Evolutionary conservation across 1,284 basidiomycete genomes (phyloP).

Genomic region (Rhodofomes roseus): DNA sequence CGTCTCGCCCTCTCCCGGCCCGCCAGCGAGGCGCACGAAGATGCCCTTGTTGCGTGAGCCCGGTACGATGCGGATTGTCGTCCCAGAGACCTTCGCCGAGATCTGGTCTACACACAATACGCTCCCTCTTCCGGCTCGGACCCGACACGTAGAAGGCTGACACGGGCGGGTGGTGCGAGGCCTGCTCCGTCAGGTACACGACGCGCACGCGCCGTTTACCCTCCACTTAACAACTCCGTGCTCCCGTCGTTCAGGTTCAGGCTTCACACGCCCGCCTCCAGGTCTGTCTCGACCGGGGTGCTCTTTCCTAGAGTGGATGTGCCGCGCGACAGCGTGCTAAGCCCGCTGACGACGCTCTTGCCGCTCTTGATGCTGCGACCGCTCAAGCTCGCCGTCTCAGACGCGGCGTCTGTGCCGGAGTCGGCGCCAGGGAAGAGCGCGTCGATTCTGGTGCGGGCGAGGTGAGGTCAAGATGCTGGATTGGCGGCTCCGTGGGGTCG

Average conservation of each 20-base stretch:
- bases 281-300: constrained; percentile 36
- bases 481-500: constrained; percentile 43
- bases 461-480: constrained; percentile 43
- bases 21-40: too few species aligned
- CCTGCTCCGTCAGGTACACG: constrained; percentile 77
- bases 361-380: constrained; percentile 42
- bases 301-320: constrained; percentile 46
- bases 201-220: constrained; percentile 49
- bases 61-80: constrained; percentile 78
- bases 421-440: constrained; percentile 23
- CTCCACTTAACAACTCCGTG: constrained; percentile 20
- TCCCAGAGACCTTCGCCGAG: constrained; percentile 84
- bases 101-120: constrained; percentile 90
- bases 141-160: constrained; percentile 85
- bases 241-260: constrained; percentile 48
- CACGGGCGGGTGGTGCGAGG: constrained; percentile 95
- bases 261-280: constrained; percentile 54
- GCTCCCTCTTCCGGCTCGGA: constrained; percentile 69
- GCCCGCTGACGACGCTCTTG: constrained; percentile 52
- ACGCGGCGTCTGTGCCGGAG: constrained; percentile 26
- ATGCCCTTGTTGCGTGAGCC: constrained; percentile 88
- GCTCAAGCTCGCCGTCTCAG: constrained; percentile 57
- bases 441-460: constrained; percentile 27
- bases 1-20: constrained; percentile 75
- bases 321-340: constrained; percentile 49